A percentile compares a stretch with the other conserved stretches of the same genome.
Evolutionary conservation across 257 asterid species (phyloP).

Genomic region (Linaria vulgaris): DNA sequence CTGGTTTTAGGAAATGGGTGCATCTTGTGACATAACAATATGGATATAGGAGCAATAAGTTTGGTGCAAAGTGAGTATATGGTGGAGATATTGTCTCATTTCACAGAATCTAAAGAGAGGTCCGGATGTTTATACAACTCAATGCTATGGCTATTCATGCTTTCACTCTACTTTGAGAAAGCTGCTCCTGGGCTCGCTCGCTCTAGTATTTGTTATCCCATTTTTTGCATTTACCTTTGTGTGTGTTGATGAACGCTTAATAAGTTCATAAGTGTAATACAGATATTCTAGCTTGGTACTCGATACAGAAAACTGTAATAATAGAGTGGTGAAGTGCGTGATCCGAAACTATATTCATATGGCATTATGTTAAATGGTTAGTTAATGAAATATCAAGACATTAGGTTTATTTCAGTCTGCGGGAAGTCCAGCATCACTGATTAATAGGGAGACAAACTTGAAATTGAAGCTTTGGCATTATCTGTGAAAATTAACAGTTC

Average conservation of each 20-base stretch:
- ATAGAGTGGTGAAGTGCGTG: constrained; percentile 19
- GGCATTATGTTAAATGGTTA: constrained; percentile 16
- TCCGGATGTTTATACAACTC: too few species aligned
- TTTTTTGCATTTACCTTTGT: too few species aligned
- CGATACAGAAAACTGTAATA: too few species aligned
- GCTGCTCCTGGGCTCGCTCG: too few species aligned
- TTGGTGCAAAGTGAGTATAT: background rate
- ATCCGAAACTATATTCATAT: constrained; percentile 14
- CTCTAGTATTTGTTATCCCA: too few species aligned
- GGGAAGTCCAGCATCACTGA: background rate
- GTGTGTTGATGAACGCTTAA: too few species aligned
- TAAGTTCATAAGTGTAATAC: too few species aligned
- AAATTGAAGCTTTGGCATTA: constrained; percentile 11
- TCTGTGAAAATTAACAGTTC: constrained; percentile 18
- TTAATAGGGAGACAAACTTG: constrained; percentile 20
- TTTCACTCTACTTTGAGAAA: constrained; percentile 11
- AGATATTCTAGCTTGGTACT: too few species aligned
- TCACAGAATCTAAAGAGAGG: too few species aligned
- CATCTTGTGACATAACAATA: too few species aligned
- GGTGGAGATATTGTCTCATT: background rate
- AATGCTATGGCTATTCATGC: constrained; percentile 2
- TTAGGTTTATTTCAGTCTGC: constrained; percentile 2
- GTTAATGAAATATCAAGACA: constrained; percentile 18
- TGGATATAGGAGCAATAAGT: too few species aligned
- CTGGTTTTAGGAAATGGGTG: too few species aligned